phyloP scores from a whole-genome alignment of 2,329 filamentous ascomycete genomes.

The Aspergillus clavatus region DNA sequence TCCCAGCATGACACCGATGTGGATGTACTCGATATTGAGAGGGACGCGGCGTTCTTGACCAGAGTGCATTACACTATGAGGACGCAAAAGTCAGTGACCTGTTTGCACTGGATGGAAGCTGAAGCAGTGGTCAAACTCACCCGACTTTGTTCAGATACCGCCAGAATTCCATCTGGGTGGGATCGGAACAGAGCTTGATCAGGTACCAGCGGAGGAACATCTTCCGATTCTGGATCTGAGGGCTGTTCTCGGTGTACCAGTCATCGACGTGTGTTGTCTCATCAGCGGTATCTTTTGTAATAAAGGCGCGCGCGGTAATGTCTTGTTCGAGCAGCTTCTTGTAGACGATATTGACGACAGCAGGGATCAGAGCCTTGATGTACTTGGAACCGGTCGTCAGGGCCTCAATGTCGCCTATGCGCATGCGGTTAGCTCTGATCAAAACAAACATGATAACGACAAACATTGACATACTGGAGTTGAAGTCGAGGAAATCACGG shows the following conservation, averaged over 20 bases:
- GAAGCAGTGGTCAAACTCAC: conserved; percentile 38
- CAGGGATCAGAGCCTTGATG: conserved; percentile 75
- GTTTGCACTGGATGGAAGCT: background rate
- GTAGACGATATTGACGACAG: conserved; percentile 80
- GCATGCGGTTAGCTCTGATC: conserved; percentile 1
- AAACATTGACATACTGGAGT: conserved; percentile 59
- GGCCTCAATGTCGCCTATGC: conserved; percentile 64
- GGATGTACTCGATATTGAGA: conserved; percentile 74
- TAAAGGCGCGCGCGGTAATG: conserved; percentile 74
- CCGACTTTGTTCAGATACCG: conserved; percentile 80
- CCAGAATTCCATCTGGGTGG: conserved; percentile 73
- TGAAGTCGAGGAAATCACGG: conserved; percentile 72
- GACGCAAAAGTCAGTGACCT: background rate
- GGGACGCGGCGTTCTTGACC: conserved; percentile 67
- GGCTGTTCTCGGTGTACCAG: conserved; percentile 61
- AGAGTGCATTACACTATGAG: conserved; percentile 71
- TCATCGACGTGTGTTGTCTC: conserved; percentile 61
- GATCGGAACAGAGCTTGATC: conserved; percentile 68
- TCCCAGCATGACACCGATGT: conserved; percentile 66
- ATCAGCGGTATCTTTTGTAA: conserved; percentile 56
- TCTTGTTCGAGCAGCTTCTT: conserved; percentile 75
- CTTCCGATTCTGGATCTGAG: conserved; percentile 71
- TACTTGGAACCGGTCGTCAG: conserved; percentile 66
- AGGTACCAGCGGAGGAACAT: conserved; percentile 73
- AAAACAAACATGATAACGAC: too few species aligned